Base-by-base conservation (phyloP, 345 rosid species). In the Xanthoceras sorbifolium region DNA sequence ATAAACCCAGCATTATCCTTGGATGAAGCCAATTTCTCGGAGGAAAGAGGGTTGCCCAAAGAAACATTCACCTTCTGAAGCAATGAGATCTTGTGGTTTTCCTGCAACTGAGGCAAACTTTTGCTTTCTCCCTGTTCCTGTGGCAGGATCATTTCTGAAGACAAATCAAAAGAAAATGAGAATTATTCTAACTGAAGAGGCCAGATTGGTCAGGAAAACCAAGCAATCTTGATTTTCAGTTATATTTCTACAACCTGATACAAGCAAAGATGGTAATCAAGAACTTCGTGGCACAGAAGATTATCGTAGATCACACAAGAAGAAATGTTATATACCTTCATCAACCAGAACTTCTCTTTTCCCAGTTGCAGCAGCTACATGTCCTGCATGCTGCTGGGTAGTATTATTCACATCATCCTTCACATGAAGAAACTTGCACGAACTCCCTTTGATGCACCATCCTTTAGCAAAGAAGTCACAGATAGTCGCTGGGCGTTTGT, bases 391-490 rank as follows among this genome's bases (percentile, higher is more conserved):
- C 72, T 72, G 88, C 67, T 74, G 84, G 63, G 50, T 70, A 70
- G 77, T 64, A 73, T 15, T 59, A 75, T 64, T 80, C 2, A 31
- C 57, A 64, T 74, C 69, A 62, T 83, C 88, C 52, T 86, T 92
- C 57, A 82, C 65, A 79, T 95, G 99, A 81, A 90, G 85, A 85
- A 93, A 95, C 86, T 76, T 89, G 84, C 99, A 95, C 4, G 87
- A 86, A 64, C 50, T 85, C 76, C 98, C 97, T 80, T 79, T 93
- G 75, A 84, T 76, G 88, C 99, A 95, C 96, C 98, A 88, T 42
- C 99, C 98, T 85, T 85, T 89, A 32, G 86, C 83, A 78, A 84
- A 95, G 84, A 91, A 95, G 78, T 85, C 83, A 78, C 98, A 95
- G 28, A 80, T 66, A 57, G 77, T 60, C 1, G 90, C 94, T 22